Evolutionary conservation across 164 flowering plant species (phyloP).

Genomic region (Aristolochia contorta): DNA sequence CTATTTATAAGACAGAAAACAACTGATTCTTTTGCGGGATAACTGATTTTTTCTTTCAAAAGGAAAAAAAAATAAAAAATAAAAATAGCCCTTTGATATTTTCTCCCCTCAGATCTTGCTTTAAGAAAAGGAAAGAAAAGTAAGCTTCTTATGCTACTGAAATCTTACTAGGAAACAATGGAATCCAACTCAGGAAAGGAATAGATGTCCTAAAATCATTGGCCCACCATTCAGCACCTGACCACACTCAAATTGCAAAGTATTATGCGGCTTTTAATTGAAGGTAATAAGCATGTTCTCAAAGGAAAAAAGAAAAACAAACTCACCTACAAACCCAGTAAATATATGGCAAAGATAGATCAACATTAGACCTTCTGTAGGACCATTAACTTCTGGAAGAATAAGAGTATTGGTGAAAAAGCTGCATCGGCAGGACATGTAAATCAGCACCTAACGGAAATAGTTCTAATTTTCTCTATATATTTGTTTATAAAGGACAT

Average conservation of each 20-base stretch:
- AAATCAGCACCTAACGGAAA: conserved; percentile 2
- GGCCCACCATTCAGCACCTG: conserved; percentile 98
- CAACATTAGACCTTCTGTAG: conserved; percentile 98
- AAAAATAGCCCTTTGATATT: too few species aligned
- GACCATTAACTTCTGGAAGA: conserved; percentile 92
- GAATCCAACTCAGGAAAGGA: conserved; percentile 79
- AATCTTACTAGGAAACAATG: conserved; percentile 53
- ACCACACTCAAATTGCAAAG: conserved; percentile 2
- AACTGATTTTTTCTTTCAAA: neutral
- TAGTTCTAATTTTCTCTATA: neutral
- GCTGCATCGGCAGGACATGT: conserved; percentile 33
- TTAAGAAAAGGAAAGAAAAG: neutral
- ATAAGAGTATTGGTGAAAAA: conserved; percentile 91
- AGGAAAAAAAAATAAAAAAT: neutral
- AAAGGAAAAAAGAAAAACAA: neutral
- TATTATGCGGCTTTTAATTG: neutral
- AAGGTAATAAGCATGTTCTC: neutral
- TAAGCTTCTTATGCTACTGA: neutral
- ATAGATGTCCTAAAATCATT: conserved; percentile 60
- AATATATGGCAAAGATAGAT: conserved; percentile 66
- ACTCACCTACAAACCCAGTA: conserved; percentile 78
- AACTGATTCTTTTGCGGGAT: neutral
- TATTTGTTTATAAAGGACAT: neutral
- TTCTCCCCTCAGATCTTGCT: neutral
- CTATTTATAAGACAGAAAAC: too few species aligned